Base-by-base conservation (phyloP, 768 basidiomycete species). In the Melanogaster broomeanus region DNA sequence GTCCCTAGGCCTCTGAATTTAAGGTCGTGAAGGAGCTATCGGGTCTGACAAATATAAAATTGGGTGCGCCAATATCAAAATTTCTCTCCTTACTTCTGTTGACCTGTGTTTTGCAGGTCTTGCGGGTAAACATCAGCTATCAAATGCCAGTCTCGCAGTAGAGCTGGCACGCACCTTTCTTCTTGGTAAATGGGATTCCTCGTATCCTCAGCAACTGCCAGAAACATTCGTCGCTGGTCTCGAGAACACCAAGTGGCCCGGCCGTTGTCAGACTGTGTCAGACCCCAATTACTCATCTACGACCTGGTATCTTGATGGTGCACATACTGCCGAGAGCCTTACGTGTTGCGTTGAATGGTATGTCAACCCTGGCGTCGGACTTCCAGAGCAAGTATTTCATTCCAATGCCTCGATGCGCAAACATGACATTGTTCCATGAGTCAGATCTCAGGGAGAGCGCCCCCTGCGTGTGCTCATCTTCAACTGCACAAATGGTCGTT, bases 231-330 rank as follows among this genome's bases (percentile, higher is more conserved):
- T 84, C 30, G 61, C 72, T 18, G 94, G 88, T 3, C 74, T 98
- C 19, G 70, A 81, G 59, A 70, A 76, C 18, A 79, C 93, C 4
- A 81, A 75, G 53, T 99, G 97, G 96, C 95, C 97, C 10, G 97
- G 96, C 12, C 83, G 97, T 40, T 99, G 97, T 66, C 97, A 99
- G 71, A 81, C 80, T 9, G 82, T 96, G 12, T 42, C 50, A 10
- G 93, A 95, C 62, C 84, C 85, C 1, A 63, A 57, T 15, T 64
- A 79, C 34, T 44, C 69, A 2, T 61, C 68, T 15, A 76, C 80
- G 7, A 88, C 81, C 3, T 98, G 97, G 97, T 92, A 85, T 68
- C 73, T 99, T 12, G 97, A 98, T 64, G 97, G 97, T 1, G 95
- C 97, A 11, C 97, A 99, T 67, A 99, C 97, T 0, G 71, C 80